phyloP scores from a whole-genome alignment of 306 rosid genomes.

The Begonia loranthoides region DNA sequence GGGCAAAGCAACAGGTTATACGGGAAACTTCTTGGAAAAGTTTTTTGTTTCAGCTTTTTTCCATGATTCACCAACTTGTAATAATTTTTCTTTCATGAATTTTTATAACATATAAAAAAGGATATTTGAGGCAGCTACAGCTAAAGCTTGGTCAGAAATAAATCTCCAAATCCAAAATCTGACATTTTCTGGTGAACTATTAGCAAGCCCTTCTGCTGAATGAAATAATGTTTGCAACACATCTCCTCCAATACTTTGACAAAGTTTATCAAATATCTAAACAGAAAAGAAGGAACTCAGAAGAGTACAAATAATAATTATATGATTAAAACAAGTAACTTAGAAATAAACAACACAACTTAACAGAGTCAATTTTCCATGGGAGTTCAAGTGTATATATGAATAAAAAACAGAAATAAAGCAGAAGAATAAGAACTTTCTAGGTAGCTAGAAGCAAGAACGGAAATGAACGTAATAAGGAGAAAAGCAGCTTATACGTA shows the following conservation, averaged over 20 bases:
- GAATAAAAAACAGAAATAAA: too few relatives aligned
- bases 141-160: conserved; percentile 58
- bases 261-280: conserved; percentile 96
- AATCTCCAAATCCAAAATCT: conserved; percentile 80
- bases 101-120: conserved; percentile 19
- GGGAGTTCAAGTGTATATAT: too few relatives aligned
- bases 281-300: conserved; percentile 14
- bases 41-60: too few relatives aligned
- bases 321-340: too few relatives aligned
- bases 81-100: neutral
- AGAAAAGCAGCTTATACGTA: too few relatives aligned
- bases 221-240: conserved; percentile 84
- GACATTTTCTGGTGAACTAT: conserved; percentile 47
- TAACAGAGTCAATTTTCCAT: too few relatives aligned
- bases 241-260: conserved; percentile 89
- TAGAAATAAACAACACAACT: too few relatives aligned
- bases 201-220: conserved; percentile 85
- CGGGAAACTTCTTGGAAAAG: too few relatives aligned
- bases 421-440: too few relatives aligned
- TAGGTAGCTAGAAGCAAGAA: neutral
- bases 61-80: too few relatives aligned
- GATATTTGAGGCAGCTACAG: conserved; percentile 92
- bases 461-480: neutral
- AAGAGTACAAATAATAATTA: too few relatives aligned
- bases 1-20: too few relatives aligned